Evolutionary conservation across 75 land plant genomes (phyloP), one percentile per base, ranked within the genome.

Genomic region (Cunninghamia lanceolata): DNA sequence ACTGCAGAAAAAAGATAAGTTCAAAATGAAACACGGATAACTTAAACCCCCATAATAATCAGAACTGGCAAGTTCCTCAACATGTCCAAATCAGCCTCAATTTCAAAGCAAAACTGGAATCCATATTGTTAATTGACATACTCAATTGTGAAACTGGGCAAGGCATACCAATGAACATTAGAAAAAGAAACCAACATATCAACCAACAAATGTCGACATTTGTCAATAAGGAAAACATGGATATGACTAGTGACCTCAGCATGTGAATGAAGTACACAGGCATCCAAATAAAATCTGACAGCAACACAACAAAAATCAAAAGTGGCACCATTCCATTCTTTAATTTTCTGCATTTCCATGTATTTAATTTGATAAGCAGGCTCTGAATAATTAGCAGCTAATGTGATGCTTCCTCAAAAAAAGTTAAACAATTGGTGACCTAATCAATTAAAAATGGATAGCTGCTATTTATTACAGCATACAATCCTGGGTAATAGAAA

Each of bases 1-100:
- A 83, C 99, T 98, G 94, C 54, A 73, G 86, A 80, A 83, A 53
- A 59, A 76, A 38, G 4, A 73, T 73, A 11, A 32, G 13, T 34
- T 73, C 38, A 32, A 73, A 73, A 73, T 30, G 16, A 73, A 73
- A 11, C 75, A 73, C 2, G 75, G 14, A 34, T 28, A 66, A 7
- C 8, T 66, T 34, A 73, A 73, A 0, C 74, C 16, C 34, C 13
- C 36, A 34, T 13, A 34, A 32, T 73, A 32, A 73, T 1, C 16
- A 73, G 15, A 3, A 25, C 14, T 73, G 36, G 36, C 34, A 73
- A 73, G 14, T 73, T 34, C 36, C 75, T 73, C 36, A 73, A 32
- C 75, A 73, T 73, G 75, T 34, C 38, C 34, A 73, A 73, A 73
- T 11, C 15, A 34, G 75, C 75, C 16, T 73, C 75, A 73, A 73